phyloP scores from a whole-genome alignment of 495 filamentous ascomycete genomes.

The Talaromyces wortmannii region DNA sequence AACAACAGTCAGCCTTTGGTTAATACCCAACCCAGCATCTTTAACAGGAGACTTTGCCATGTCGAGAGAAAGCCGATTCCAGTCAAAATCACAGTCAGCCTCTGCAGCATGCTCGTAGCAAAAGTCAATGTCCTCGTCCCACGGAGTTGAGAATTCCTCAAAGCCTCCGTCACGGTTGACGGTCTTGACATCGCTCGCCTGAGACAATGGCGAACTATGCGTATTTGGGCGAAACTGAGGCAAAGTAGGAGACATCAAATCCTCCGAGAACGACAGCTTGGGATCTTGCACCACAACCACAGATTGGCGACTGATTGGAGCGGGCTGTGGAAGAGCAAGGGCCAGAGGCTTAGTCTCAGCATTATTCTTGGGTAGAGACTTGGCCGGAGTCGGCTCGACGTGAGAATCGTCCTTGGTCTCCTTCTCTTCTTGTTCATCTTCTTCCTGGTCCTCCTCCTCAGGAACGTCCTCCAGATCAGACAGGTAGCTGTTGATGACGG shows the following conservation, averaged over 20 bases:
- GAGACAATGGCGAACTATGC: constrained; percentile 3
- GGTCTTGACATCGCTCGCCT: constrained; percentile 4
- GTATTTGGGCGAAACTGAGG: constrained; percentile 18
- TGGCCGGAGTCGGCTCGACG: neutral
- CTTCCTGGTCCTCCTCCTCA: constrained; percentile 58
- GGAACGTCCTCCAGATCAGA: constrained; percentile 60
- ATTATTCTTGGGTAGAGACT: neutral
- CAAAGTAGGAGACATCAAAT: constrained; percentile 32
- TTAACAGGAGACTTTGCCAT: neutral
- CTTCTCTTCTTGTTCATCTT: constrained; percentile 45
- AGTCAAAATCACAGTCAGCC: constrained; percentile 85
- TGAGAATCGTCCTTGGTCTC: constrained; percentile 24
- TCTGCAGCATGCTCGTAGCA: constrained; percentile 89
- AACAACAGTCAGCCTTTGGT: neutral
- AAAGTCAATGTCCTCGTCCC: constrained; percentile 95
- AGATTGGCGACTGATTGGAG: neutral
- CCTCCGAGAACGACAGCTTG: constrained; percentile 22
- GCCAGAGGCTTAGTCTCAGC: neutral
- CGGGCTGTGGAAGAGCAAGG: neutral
- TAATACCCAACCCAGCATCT: neutral
- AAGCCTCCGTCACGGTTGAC: constrained; percentile 5
- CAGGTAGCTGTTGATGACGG: constrained; percentile 30
- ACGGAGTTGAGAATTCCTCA: constrained; percentile 50
- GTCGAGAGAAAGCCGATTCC: constrained; percentile 50
- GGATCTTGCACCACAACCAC: constrained; percentile 3